A percentile compares a stretch with the other conserved stretches of the same genome.
Evolutionary conservation across 2,329 filamentous ascomycete species (phyloP).

Genomic region (Claviceps maximensis): DNA sequence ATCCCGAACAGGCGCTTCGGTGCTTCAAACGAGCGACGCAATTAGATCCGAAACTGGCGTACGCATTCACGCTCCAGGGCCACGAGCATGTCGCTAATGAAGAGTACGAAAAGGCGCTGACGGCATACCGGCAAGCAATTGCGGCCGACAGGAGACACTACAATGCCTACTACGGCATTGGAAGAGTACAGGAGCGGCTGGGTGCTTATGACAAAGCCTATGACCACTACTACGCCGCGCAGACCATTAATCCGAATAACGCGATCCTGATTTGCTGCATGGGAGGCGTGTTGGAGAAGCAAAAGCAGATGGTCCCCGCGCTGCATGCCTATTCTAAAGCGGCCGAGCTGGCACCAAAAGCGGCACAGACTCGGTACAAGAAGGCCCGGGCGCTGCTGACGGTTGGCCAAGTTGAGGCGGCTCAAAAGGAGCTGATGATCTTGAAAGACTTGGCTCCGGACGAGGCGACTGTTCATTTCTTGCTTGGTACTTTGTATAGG

Average conservation of each 20-base stretch:
- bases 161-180: conserved; percentile 93
- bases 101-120: conserved; percentile 89
- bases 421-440: conserved; percentile 71
- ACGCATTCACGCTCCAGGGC: conserved; percentile 88
- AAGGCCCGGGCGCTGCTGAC: conserved; percentile 80
- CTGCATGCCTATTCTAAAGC: conserved; percentile 73
- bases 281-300: conserved; percentile 76
- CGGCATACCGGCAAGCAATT: conserved; percentile 76
- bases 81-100: conserved; percentile 94
- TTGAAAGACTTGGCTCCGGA: conserved; percentile 86
- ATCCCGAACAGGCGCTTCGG: conserved; percentile 86
- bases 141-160: conserved; percentile 81
- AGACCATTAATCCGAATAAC: conserved; percentile 85
- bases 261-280: conserved; percentile 87
- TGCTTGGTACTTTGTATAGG: conserved; percentile 76
- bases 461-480: conserved; percentile 90
- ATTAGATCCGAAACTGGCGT: conserved; percentile 79
- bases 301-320: conserved; percentile 68
- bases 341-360: conserved; percentile 66
- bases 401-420: conserved; percentile 54
- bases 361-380: conserved; percentile 78
- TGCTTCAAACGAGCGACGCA: conserved; percentile 95
- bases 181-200: conserved; percentile 73
- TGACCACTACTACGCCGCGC: conserved; percentile 78
- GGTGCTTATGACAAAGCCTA: conserved; percentile 86